Evolutionary conservation across 2,329 filamentous ascomycete genomes (phyloP).

Genomic region (Xylaria sp.): DNA sequence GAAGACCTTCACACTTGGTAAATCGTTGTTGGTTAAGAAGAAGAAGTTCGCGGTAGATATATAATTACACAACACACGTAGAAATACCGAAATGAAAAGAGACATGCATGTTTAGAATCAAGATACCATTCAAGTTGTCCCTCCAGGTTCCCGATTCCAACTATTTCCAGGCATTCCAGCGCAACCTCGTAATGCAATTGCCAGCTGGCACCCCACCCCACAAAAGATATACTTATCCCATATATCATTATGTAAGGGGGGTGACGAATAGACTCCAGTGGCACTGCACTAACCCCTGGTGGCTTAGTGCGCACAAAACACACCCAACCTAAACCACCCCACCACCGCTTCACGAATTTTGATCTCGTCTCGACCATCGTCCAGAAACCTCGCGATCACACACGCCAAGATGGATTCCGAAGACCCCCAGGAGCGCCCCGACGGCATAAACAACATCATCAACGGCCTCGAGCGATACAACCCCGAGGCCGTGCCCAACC

Average conservation of each 20-base stretch:
- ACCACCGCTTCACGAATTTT: constrained; percentile 45
- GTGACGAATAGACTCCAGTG: constrained; percentile 3
- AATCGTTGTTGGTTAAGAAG: constrained; percentile 13
- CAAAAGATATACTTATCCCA: constrained; percentile 16
- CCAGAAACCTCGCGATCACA: constrained; percentile 42
- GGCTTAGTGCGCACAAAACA: constrained; percentile 44
- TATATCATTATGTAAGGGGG: background rate
- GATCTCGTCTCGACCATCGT: constrained; percentile 41
- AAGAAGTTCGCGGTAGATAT: constrained; percentile 32
- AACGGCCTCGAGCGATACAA: constrained; percentile 99
- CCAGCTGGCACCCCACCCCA: constrained; percentile 5
- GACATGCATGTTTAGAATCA: background rate
- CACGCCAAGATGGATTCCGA: constrained; percentile 72
- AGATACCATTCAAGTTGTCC: background rate
- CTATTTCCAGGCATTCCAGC: background rate
- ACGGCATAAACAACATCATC: constrained; percentile 91
- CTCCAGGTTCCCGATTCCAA: background rate
- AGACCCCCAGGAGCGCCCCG: constrained; percentile 90
- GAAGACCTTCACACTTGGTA: constrained; percentile 5
- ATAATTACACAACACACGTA: constrained; percentile 26
- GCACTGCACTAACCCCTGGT: constrained; percentile 26
- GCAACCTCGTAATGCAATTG: background rate
- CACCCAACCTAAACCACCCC: constrained; percentile 38
- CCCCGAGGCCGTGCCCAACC: constrained; percentile 90
- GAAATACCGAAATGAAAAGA: constrained; percentile 35